These are phyloP conservation scores for Claviceps pazoutovae DNA, from an alignment of 2,329 filamentous ascomycete species.

Conservation along the genomic window DNA sequence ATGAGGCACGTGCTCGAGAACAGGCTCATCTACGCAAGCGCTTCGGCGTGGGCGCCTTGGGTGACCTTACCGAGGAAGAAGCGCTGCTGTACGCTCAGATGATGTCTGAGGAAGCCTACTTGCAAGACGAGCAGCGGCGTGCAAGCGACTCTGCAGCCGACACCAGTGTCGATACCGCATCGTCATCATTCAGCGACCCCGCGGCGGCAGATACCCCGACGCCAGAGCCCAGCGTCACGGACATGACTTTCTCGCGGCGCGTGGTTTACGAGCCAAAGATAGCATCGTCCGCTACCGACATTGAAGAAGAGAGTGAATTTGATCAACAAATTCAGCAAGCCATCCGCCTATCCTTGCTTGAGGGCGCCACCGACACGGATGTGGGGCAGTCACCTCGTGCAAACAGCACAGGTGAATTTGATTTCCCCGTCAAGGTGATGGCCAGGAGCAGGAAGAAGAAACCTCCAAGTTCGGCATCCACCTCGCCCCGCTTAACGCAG, in stretches of 20 bases:
- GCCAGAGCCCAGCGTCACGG: slow-evolving; percentile 39
- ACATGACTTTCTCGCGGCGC: slow-evolving; percentile 19
- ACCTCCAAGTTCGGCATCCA: slow-evolving; percentile 16
- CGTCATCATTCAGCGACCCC: slow-evolving; percentile 27
- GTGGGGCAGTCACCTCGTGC: slow-evolving; percentile 29
- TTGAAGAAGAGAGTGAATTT: slow-evolving; percentile 30
- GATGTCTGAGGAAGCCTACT: slow-evolving; percentile 47
- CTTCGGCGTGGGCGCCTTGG: slow-evolving; percentile 66
- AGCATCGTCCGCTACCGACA: neutral
- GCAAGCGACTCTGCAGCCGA: slow-evolving; percentile 38
- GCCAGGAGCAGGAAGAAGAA: slow-evolving; percentile 27
- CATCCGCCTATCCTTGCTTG: slow-evolving; percentile 46
- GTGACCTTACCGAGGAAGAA: slow-evolving; percentile 51
- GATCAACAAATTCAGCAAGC: slow-evolving; percentile 50
- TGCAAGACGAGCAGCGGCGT: slow-evolving; percentile 42
- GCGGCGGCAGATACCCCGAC: slow-evolving; percentile 35
- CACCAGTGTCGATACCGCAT: slow-evolving; percentile 27
- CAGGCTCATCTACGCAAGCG: slow-evolving; percentile 57
- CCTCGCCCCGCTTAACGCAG: slow-evolving; percentile 22
- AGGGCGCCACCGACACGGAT: slow-evolving; percentile 36
- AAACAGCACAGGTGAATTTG: slow-evolving; percentile 33
- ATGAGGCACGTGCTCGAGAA: slow-evolving; percentile 51
- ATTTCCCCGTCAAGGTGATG: slow-evolving; percentile 38
- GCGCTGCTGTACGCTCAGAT: slow-evolving; percentile 51
- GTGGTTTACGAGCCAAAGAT: slow-evolving; percentile 4